Evolutionary conservation across 2,329 filamentous ascomycete species (phyloP).

Genomic region (Colletotrichum eleusines): DNA sequence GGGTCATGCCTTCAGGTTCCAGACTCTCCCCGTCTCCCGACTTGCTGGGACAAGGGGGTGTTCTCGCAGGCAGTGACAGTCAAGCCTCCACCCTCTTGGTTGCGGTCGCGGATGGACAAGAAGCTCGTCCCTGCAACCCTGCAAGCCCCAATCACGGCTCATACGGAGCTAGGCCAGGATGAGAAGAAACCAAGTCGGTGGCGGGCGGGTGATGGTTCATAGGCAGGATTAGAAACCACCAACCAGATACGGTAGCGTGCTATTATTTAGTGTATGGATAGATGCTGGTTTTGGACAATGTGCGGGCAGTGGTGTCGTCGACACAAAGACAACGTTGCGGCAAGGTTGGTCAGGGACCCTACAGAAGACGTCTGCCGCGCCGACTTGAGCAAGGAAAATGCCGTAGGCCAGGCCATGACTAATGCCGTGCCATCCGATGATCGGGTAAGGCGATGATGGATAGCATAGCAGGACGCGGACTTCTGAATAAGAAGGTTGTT

Average conservation of each 20-base stretch:
- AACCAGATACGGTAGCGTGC: constrained; percentile 5
- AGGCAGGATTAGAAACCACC: neutral
- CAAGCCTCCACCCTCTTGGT: neutral
- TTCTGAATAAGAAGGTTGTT: constrained; percentile 23
- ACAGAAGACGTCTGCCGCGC: neutral
- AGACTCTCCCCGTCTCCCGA: constrained; percentile 31
- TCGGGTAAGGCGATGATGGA: neutral
- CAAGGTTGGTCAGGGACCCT: constrained; percentile 6
- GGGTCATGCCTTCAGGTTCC: constrained; percentile 33
- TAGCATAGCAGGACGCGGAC: constrained; percentile 3
- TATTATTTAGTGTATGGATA: neutral
- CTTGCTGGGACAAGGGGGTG: constrained; percentile 7
- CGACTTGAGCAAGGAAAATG: constrained; percentile 9
- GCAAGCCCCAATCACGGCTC: constrained; percentile 23
- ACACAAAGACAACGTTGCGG: constrained; percentile 9
- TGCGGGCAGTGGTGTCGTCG: constrained; percentile 7
- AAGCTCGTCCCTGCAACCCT: constrained; percentile 15
- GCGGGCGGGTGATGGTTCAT: neutral
- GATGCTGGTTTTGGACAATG: neutral
- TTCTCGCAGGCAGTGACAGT: neutral
- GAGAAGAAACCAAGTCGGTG: constrained; percentile 4
- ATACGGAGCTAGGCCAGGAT: constrained; percentile 16
- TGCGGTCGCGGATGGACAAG: constrained; percentile 26
- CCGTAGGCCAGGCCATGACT: neutral
- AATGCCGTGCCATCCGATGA: constrained; percentile 13